Conservation (phyloP, 768 basidiomycete species). For the Collybia mongolica region DNA sequence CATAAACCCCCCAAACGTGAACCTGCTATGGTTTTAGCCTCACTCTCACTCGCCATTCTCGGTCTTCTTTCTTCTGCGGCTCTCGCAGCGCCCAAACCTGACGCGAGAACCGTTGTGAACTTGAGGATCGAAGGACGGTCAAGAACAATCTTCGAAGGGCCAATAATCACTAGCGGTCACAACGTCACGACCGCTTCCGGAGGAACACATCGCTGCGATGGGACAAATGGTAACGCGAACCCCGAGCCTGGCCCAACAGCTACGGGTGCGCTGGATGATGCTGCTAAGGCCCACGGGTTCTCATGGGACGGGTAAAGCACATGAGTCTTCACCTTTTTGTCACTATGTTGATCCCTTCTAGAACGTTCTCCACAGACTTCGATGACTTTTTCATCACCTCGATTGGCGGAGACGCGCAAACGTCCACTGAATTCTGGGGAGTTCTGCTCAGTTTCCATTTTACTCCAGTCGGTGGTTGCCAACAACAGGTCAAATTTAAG, state of each 20-base stretch:
- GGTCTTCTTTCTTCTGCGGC: no score
- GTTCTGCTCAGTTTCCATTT: conserved; percentile 5
- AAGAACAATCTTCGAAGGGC: conserved; percentile 37
- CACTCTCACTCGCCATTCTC: no score
- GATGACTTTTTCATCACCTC: conserved; percentile 43
- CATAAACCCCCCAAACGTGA: no score
- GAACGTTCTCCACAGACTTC: conserved; percentile 19
- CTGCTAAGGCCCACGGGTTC: conserved; percentile 28
- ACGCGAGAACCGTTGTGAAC: conserved; percentile 16
- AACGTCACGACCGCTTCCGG: conserved; percentile 35
- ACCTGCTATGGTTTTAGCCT: no score
- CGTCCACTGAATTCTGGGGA: conserved; percentile 19
- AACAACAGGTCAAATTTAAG: conserved; percentile 4
- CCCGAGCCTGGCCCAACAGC: conserved; percentile 36
- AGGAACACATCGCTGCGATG: conserved; percentile 42
- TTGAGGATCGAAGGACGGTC: conserved; percentile 38
- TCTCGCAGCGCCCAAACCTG: no score
- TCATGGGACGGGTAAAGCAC: conserved; percentile 35
- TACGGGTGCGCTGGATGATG: conserved; percentile 44
- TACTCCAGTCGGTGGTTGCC: conserved; percentile 11
- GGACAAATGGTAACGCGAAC: conserved; percentile 36
- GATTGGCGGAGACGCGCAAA: conserved; percentile 30
- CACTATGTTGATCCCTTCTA: no score
- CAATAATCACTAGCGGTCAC: conserved; percentile 36
- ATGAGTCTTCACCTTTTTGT: no score